Base-by-base conservation (phyloP, 176 grass and related monocot species). In the Carex myosuroides region DNA sequence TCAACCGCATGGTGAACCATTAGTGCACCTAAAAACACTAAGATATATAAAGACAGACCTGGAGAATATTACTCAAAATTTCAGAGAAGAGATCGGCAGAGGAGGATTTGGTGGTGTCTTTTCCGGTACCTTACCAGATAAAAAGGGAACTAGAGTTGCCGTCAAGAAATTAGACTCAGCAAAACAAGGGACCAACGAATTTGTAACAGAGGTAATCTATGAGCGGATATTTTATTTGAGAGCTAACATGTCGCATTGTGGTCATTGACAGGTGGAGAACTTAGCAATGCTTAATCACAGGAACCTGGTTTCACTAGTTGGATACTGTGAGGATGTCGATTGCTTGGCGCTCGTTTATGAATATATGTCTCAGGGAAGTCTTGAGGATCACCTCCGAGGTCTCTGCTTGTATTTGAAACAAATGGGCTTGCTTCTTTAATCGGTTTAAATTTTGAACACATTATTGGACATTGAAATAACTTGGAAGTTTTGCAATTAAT, bases 221-320 rank as follows among this genome's bases (percentile, higher is more conserved):
- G 29, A 35, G 64, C 1, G 42, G 42, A 6, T 44, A 44, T 14
- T 66, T 66, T 32, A 30, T 1, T 3, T 44, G 42, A 18, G 13
- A 41, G 32, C 6, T 69, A 39, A 69, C 33, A 41, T 69, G 13
- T 69, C 17, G 24, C 14, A 41, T 72, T 21, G 8, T 76, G 59
- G 30, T 73, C 56, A 18, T 57, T 64, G 67, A 64, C 83, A 89
- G 87, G 83, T 54, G 35, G 56, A 81, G 20, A 83, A 81, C 61
- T 89, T 89, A 24, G 71, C 30, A 50, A 85, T 52, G 44, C 77
- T 89, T 68, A 83, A 85, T 88, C 87, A 88, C 20, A 84, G 39
- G 59, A 84, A 88, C 72, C 60, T 85, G 26, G 72, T 88, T 62
- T 32, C 58, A 22, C 57, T 88, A 4, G 20, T 88, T 60, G 87